Base-by-base conservation (phyloP, 768 basidiomycete genomes). In the Mycena galopus region DNA sequence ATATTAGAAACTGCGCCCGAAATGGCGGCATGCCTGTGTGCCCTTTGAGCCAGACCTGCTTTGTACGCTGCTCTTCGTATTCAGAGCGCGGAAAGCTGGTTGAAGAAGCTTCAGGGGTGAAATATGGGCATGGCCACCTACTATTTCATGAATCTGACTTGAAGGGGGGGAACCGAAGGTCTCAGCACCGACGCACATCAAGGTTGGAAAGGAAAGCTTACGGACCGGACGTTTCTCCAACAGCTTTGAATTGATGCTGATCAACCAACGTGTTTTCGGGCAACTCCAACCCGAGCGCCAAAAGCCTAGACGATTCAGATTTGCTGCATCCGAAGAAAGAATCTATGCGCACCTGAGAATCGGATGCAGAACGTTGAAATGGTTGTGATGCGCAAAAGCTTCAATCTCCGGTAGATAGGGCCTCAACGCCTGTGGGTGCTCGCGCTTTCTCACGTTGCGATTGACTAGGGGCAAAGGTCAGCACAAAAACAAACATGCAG, bases 111-210 rank as follows among this genome's bases (percentile, higher is more conserved):
- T 2, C 35, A 32, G 23, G 9, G 17, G 11, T 39, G 6, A 16
- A 39, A 39, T 16, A 39, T 12, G 39, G 3, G 39, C 4, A 59
- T 47, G 19, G 2, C 12, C n/a, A 2, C 86, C 71, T 42, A 85
- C 87, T 88, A 88, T 77, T 87, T 88, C 82, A 87, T 86, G 73
- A 86, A 85, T 17, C 86, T 79, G 2, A 84, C 86, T 88, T 12
- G 6, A 8, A n/a, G n/a, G n/a, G n/a, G n/a, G n/a, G n/a, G n/a
- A 33, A 14, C n/a, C 19, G 25, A 2, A 3, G 1, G 10, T 19
- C 4, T 33, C 55, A 58, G 16, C 33, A 33, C 27, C 9, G 44
- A 23, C n/a, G n/a, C n/a, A n/a, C n/a, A n/a, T n/a, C n/a, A 60
- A 2, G 44, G 4, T 19, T 16, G 16, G 37, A 9, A 59, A 5